phyloP scores from a whole-genome alignment of 2,329 filamentous ascomycete genomes.

The Fusarium sp. region DNA sequence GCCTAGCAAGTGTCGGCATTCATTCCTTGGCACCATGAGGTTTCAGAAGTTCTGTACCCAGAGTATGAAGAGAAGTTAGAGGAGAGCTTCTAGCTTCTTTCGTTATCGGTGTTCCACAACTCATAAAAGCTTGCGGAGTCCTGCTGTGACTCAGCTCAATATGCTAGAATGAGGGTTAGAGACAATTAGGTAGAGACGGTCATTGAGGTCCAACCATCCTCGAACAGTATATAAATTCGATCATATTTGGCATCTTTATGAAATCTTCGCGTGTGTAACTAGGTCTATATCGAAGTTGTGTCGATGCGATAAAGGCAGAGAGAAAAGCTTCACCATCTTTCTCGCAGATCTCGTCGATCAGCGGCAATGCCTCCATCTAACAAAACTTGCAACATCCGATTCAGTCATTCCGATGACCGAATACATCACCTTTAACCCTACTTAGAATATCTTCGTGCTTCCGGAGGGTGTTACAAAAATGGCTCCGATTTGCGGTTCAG shows the following conservation, averaged over 20 bases:
- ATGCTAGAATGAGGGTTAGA: fast-evolving
- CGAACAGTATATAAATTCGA: no score
- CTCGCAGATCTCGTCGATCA: background rate
- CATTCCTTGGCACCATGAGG: fast-evolving
- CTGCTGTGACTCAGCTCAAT: fast-evolving
- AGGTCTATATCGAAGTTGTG: no score
- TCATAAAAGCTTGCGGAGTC: background rate
- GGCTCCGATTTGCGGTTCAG: fast-evolving
- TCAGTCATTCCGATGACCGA: no score
- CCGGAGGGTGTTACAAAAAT: fast-evolving
- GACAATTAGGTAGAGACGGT: background rate
- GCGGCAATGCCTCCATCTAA: no score
- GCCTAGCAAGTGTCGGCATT: fast-evolving
- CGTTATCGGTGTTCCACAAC: fast-evolving
- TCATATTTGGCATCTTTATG: no score
- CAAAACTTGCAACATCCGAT: background rate
- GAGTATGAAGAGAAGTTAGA: background rate
- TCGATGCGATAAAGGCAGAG: no score
- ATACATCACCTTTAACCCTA: background rate
- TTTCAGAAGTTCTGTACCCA: no score
- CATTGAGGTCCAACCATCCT: no score
- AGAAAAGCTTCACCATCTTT: background rate
- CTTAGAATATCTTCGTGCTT: background rate
- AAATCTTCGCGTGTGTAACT: no score
- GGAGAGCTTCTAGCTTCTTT: fast-evolving